phyloP scores from a whole-genome alignment of 148 eudicot species.

The Diospyros lotus region DNA sequence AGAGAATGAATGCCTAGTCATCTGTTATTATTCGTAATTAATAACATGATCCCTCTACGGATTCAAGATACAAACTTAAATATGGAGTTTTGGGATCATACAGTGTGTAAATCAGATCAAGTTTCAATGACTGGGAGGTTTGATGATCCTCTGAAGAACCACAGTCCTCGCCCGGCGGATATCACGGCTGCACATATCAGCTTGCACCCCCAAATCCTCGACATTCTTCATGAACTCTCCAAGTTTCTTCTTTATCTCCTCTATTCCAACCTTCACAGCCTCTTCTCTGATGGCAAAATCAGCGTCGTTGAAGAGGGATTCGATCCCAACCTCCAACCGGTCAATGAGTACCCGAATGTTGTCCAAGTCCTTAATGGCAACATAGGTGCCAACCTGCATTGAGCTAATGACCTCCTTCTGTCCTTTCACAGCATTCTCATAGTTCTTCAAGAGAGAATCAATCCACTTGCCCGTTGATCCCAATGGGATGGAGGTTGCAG shows the following conservation, averaged over 20 bases:
- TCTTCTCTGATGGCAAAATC: conserved; percentile 60
- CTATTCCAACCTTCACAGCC: conserved; percentile 65
- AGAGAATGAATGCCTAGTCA: conserved; percentile 1
- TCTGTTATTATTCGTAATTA: not conserved
- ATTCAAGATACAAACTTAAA: conserved; percentile 2
- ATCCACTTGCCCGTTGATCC: conserved; percentile 97
- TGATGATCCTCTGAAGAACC: conserved; percentile 89
- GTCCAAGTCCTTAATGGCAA: conserved; percentile 88
- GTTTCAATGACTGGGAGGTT: conserved; percentile 50
- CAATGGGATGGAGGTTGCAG: conserved; percentile 70
- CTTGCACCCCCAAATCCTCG: conserved; percentile 81
- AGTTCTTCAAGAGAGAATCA: conserved; percentile 80
- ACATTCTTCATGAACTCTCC: conserved; percentile 72
- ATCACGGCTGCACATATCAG: conserved; percentile 85
- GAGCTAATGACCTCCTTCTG: conserved; percentile 83
- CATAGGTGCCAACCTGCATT: conserved; percentile 89
- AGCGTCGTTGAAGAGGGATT: conserved; percentile 46
- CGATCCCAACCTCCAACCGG: conserved; percentile 65
- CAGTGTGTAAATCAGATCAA: not conserved
- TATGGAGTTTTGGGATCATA: not conserved
- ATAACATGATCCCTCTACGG: not conserved
- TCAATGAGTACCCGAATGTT: conserved; percentile 70
- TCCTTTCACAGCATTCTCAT: conserved; percentile 75
- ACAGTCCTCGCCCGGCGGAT: conserved; percentile 93
- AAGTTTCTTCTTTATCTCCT: conserved; percentile 71